Evolutionary conservation across 768 basidiomycete genomes (phyloP).

Genomic region (Boletus pseudo-olivaceus): DNA sequence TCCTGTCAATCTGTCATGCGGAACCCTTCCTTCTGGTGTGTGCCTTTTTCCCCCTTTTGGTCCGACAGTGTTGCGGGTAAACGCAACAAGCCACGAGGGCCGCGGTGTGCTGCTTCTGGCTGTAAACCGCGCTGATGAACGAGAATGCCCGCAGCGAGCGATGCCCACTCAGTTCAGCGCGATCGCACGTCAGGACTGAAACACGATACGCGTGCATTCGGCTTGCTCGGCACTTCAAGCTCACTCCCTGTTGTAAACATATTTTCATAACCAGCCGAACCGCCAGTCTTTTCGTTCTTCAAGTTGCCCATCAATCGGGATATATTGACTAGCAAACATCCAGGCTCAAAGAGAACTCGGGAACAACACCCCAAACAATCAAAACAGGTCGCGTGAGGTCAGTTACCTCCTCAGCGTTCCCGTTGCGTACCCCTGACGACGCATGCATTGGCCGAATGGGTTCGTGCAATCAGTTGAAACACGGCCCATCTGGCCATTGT

Average conservation of each 20-base stretch:
- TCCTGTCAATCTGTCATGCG: background rate
- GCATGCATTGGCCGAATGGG: background rate
- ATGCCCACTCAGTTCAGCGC: background rate
- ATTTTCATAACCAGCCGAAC: background rate
- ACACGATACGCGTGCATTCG: background rate
- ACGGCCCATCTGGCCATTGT: background rate
- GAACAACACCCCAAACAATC: background rate
- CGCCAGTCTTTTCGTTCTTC: background rate
- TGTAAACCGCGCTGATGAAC: background rate
- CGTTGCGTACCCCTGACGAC: background rate
- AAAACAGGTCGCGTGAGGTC: background rate
- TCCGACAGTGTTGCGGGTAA: background rate
- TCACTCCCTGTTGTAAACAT: background rate
- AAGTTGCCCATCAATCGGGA: background rate
- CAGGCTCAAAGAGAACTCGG: background rate
- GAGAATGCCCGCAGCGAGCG: background rate
- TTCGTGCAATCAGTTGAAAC: too few species aligned
- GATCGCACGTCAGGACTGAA: background rate
- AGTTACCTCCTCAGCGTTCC: background rate
- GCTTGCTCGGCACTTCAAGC: background rate
- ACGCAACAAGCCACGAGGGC: background rate
- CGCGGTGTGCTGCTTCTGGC: too few species aligned
- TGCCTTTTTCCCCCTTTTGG: background rate
- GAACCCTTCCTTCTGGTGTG: background rate
- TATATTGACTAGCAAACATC: background rate